Percentiles rank a stretch among this genome's conserved stretches.
These are phyloP conservation scores for Stephania japonica DNA, from an alignment of 164 flowering plant genomes.

Conservation along the genomic window DNA sequence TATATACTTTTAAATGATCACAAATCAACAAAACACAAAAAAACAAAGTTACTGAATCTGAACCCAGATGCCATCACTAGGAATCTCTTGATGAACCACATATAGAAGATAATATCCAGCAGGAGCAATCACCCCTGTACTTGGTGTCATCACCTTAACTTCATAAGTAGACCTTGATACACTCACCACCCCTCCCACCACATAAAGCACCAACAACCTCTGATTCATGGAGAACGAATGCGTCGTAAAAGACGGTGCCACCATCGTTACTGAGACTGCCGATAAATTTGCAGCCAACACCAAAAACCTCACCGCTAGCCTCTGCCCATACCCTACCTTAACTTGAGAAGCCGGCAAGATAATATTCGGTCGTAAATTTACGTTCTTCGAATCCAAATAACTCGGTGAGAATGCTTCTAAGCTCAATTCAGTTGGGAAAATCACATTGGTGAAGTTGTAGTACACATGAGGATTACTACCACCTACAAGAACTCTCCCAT, in stretches of 20 bases:
- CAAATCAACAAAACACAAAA: neutral
- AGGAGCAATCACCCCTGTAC: conserved; percentile 34
- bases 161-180: conserved; percentile 12
- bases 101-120: conserved; percentile 38
- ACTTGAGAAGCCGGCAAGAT: conserved; percentile 18
- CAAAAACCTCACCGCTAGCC: conserved; percentile 20
- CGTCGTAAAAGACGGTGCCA: conserved; percentile 44
- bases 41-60: conserved; percentile 18
- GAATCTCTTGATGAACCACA: conserved; percentile 33
- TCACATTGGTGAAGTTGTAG: conserved; percentile 30
- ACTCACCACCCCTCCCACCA: conserved; percentile 1
- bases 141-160: conserved; percentile 25
- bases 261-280: conserved; percentile 33
- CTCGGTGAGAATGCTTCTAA: conserved; percentile 46
- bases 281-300: neutral
- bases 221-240: conserved; percentile 55
- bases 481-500: conserved; percentile 48
- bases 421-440: conserved; percentile 45
- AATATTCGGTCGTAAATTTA: conserved; percentile 28
- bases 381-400: conserved; percentile 21
- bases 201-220: conserved; percentile 28
- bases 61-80: conserved; percentile 46
- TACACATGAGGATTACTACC: conserved; percentile 46
- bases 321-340: conserved; percentile 21
- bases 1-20: neutral